Percentiles rank a stretch among this genome's conserved stretches.
Conservation (phyloP, 2,329 filamentous ascomycete species). For the Metarhizium guizhouense region DNA sequence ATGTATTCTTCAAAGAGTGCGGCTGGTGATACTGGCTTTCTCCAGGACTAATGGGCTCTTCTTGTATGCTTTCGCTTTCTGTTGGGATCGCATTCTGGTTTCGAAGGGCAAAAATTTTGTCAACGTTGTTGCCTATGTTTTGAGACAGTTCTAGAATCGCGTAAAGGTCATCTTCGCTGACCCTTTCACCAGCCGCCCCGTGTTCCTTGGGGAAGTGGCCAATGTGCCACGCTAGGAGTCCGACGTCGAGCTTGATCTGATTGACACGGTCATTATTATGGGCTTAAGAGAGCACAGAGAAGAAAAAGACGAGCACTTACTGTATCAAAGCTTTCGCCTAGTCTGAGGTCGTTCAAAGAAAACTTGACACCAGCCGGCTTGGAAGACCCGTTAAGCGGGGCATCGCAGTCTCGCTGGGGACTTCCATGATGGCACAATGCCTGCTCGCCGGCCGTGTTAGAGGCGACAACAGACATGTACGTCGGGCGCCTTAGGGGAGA, state of each 20-base stretch:
- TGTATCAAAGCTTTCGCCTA: slow-evolving; percentile 9
- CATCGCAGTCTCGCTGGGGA: slow-evolving; percentile 1
- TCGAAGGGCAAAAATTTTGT: slow-evolving; percentile 7
- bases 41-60: neutral
- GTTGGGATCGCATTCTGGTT: slow-evolving; percentile 1
- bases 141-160: slow-evolving; percentile 8
- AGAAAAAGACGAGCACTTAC: neutral
- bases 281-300: neutral
- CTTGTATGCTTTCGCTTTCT: slow-evolving; percentile 1
- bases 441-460: slow-evolving; percentile 1
- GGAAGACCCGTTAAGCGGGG: neutral
- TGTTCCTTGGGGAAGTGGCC: slow-evolving; percentile 7
- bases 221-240: slow-evolving; percentile 6
- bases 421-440: neutral
- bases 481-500: neutral
- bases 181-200: neutral
- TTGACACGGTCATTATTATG: neutral
- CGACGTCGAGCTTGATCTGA: slow-evolving; percentile 9
- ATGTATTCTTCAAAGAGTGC: neutral
- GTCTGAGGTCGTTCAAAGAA: slow-evolving; percentile 5
- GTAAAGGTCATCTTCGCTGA: slow-evolving; percentile 8
- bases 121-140: slow-evolving; percentile 7
- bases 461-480: slow-evolving; percentile 7
- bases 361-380: slow-evolving; percentile 1
- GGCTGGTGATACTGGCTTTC: neutral